These are phyloP conservation scores for Neocatenulostroma microsporum DNA, from an alignment of 2,329 filamentous ascomycete species.

Conservation along the genomic window DNA sequence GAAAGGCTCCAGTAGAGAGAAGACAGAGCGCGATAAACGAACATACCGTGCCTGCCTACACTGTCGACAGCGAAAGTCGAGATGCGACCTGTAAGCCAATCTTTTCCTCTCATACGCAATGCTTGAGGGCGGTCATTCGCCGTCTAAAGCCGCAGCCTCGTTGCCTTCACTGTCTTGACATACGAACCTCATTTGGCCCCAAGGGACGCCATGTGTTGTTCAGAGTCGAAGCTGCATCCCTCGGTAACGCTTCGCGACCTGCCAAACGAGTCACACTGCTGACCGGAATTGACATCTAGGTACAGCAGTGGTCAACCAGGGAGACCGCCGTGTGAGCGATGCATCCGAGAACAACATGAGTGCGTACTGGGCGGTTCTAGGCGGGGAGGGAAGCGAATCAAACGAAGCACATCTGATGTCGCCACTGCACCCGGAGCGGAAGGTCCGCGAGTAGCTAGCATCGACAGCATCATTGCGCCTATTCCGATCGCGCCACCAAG, in stretches of 20 bases:
- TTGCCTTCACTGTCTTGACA: no score
- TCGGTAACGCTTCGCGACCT: no score
- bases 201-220: no score
- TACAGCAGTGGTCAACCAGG: slow-evolving; percentile 26
- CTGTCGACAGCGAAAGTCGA: slow-evolving; percentile 27
- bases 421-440: slow-evolving; percentile 2
- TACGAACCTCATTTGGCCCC: no score
- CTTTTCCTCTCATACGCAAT: neutral
- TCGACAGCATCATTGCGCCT: slow-evolving; percentile 15
- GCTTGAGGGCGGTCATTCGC: no score
- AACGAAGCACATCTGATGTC: slow-evolving; percentile 17
- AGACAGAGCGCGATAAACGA: slow-evolving; percentile 25
- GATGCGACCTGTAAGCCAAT: slow-evolving; percentile 27
- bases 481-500: slow-evolving; percentile 8
- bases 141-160: no score
- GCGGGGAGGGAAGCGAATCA: slow-evolving; percentile 25
- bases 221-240: no score
- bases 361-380: slow-evolving; percentile 27
- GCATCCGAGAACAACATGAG: slow-evolving; percentile 28
- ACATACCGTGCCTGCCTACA: slow-evolving; percentile 28
- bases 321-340: slow-evolving; percentile 26
- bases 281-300: slow-evolving; percentile 15
- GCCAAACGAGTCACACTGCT: no score
- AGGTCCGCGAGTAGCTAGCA: slow-evolving; percentile 9
- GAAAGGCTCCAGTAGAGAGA: slow-evolving; percentile 10